Evolutionary conservation across 1,284 basidiomycete species (phyloP).

Genomic region (Fomitopsis palustris): DNA sequence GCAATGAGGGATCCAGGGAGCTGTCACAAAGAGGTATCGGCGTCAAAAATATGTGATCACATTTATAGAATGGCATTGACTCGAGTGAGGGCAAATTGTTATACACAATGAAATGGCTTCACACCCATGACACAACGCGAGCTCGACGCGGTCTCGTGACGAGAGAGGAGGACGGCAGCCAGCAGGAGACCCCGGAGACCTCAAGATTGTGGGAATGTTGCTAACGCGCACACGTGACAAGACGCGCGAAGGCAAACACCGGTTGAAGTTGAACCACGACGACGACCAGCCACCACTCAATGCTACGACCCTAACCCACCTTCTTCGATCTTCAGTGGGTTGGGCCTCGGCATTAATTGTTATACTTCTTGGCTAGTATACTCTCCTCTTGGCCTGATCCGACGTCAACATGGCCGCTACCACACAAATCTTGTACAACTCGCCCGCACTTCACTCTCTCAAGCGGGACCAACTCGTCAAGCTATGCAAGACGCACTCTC

Average conservation of each 20-base stretch:
- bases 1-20: no score
- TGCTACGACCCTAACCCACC: not conserved
- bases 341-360: not conserved
- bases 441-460: constrained; percentile 72
- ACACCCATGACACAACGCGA: no score
- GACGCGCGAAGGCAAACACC: not conserved
- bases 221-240: not conserved
- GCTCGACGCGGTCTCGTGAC: no score
- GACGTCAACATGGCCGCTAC: constrained; percentile 60
- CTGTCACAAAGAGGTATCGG: no score
- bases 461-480: constrained; percentile 79
- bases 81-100: no score
- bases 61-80: no score
- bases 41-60: no score
- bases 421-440: constrained; percentile 76
- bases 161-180: no score
- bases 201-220: not conserved
- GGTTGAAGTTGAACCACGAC: not conserved
- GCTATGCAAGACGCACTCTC: constrained; percentile 73
- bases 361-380: not conserved
- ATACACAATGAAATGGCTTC: no score
- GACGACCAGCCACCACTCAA: not conserved
- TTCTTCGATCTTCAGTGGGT: no score
- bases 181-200: not conserved
- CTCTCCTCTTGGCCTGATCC: not conserved